Percentiles rank a stretch among this genome's conserved stretches.
phyloP scores from a whole-genome alignment of 371 early-diverging fungal genomes.

The Sanchytrium tribonematis region DNA sequence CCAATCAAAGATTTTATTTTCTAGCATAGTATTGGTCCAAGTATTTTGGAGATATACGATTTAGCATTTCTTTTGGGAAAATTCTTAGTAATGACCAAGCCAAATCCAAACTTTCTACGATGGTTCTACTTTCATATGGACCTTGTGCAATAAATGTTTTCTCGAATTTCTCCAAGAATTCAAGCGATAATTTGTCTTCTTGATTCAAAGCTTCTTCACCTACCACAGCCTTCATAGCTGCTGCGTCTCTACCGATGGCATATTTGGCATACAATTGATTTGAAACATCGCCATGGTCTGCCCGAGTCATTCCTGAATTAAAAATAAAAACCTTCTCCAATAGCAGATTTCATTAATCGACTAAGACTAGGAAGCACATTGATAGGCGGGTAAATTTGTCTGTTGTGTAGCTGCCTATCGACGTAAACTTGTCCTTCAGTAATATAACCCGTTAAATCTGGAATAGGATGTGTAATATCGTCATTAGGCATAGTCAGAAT shows the following conservation, averaged over 20 bases:
- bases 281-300: conserved; percentile 98
- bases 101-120: conserved; percentile 86
- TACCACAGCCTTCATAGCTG: conserved; percentile 99
- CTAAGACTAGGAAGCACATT: conserved; percentile 98
- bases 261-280: conserved; percentile 99
- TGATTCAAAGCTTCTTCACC: conserved; percentile 97
- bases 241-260: conserved; percentile 98
- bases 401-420: conserved; percentile 96
- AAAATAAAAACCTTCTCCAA: conserved; percentile 48
- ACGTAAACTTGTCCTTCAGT: conserved; percentile 99
- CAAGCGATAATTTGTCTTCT: conserved; percentile 92
- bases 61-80: conserved; percentile 99
- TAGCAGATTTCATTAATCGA: conserved; percentile 98
- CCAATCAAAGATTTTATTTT: not conserved
- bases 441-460: conserved; percentile 99
- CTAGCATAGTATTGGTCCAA: conserved; percentile 64
- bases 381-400: conserved; percentile 99
- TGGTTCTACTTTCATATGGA: conserved; percentile 77
- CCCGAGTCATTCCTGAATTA: conserved; percentile 54
- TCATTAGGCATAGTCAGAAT: conserved; percentile 99
- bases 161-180: conserved; percentile 98
- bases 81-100: conserved; percentile 97
- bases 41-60: conserved; percentile 92
- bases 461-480: conserved; percentile 99
- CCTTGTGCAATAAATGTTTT: conserved; percentile 91